Percentiles rank a stretch among this genome's conserved stretches.
These are phyloP conservation scores for Phialocephala sp. DNA, from an alignment of 2,329 filamentous ascomycete genomes.

Conservation along the genomic window DNA sequence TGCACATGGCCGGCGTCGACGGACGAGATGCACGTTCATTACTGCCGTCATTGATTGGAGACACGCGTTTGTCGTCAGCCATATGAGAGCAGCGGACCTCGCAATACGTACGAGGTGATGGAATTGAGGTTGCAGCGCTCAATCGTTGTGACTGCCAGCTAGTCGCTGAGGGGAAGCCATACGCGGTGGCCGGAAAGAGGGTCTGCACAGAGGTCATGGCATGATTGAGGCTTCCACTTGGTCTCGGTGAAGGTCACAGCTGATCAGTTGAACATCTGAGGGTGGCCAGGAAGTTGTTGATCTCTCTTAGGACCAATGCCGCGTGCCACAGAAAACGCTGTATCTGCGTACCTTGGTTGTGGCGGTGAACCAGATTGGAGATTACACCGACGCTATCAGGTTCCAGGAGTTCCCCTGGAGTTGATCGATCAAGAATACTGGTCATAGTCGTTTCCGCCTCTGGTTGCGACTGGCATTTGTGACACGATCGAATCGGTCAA, in stretches of 20 bases:
- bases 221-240: neutral
- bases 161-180: neutral
- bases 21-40: neutral
- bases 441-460: too few relatives aligned
- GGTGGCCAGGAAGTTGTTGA: constrained; percentile 1
- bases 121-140: neutral
- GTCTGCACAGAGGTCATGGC: neutral
- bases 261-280: constrained; percentile 3
- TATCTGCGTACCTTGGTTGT: too few relatives aligned
- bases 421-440: too few relatives aligned
- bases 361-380: neutral
- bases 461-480: too few relatives aligned
- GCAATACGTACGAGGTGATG: neutral
- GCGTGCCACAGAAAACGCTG: too few relatives aligned
- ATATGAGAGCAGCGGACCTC: neutral
- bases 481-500: too few relatives aligned
- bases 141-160: constrained; percentile 1
- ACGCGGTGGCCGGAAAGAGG: neutral
- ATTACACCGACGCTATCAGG: too few relatives aligned
- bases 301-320: neutral
- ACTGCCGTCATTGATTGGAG: neutral
- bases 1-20: neutral
- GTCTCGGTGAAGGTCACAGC: neutral
- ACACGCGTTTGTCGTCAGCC: neutral
- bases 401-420: too few relatives aligned